These are phyloP conservation scores for Lyophyllum atratum DNA, from an alignment of 768 basidiomycete species.

Conservation along the genomic window DNA sequence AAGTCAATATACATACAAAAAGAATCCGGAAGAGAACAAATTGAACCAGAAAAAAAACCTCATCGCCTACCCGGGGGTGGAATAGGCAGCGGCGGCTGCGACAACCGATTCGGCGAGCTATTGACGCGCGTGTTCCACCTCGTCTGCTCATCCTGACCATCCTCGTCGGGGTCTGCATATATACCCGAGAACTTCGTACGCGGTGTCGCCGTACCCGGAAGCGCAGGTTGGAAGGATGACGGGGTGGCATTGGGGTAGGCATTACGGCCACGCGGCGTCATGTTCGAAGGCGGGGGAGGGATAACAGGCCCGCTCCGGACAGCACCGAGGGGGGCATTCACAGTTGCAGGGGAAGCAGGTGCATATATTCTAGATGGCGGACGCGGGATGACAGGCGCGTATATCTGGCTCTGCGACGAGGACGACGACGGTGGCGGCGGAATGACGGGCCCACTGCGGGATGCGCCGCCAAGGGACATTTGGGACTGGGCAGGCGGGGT, in stretches of 20 bases:
- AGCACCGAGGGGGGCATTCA: neutral
- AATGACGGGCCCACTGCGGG: neutral
- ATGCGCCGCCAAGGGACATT: neutral
- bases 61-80: neutral
- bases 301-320: neutral
- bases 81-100: neutral
- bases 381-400: neutral
- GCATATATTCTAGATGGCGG: neutral
- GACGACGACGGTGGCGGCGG: neutral
- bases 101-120: neutral
- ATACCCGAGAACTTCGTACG: neutral
- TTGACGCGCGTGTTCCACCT: neutral
- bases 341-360: neutral
- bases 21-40: too few relatives aligned
- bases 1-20: neutral
- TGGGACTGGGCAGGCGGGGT: neutral
- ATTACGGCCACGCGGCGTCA: neutral
- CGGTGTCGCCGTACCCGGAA: neutral
- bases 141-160: conserved; percentile 1
- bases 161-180: neutral
- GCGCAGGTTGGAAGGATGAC: neutral
- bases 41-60: too few relatives aligned
- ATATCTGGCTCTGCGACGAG: neutral
- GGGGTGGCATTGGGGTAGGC: neutral
- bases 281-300: neutral